Evolutionary conservation across 2,329 filamentous ascomycete species (phyloP).

Genomic region (Ceratocystiopsis minuta): DNA sequence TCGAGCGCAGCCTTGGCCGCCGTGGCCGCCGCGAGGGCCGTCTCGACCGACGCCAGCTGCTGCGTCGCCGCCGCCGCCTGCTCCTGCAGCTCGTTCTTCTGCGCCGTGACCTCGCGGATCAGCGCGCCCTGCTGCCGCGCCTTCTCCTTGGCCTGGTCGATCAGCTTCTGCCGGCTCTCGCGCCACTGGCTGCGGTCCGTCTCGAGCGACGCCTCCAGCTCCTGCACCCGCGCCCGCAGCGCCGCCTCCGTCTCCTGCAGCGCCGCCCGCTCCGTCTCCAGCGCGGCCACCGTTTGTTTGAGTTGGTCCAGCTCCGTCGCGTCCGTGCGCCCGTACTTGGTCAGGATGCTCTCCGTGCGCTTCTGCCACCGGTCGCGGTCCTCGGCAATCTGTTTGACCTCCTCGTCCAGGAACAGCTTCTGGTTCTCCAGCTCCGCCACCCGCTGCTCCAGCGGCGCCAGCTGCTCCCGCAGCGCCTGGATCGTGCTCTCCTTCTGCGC

Average conservation of each 20-base stretch:
- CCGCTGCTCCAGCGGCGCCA: constrained; percentile 66
- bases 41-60: constrained; percentile 21
- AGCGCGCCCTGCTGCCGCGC: constrained; percentile 33
- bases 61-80: constrained; percentile 27
- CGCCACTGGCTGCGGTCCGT: constrained; percentile 37
- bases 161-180: constrained; percentile 31
- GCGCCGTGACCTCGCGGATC: constrained; percentile 34
- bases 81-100: constrained; percentile 33
- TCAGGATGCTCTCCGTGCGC: constrained; percentile 84
- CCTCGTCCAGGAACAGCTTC: constrained; percentile 64
- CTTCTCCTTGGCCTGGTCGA: constrained; percentile 45
- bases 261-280: constrained; percentile 47
- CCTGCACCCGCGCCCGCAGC: constrained; percentile 34
- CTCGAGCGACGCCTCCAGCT: constrained; percentile 33
- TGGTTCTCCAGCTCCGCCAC: constrained; percentile 71
- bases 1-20: constrained; percentile 16
- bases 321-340: constrained; percentile 89
- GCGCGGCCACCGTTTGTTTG: constrained; percentile 52
- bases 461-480: constrained; percentile 52
- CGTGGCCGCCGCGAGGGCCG: constrained; percentile 36
- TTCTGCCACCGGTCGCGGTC: constrained; percentile 93
- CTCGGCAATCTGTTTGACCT: constrained; percentile 74
- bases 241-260: constrained; percentile 31
- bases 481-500: constrained; percentile 57
- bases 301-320: constrained; percentile 82